These are phyloP conservation scores for Fragaria iinumae DNA, from an alignment of 306 rosid species.

Conservation along the genomic window DNA sequence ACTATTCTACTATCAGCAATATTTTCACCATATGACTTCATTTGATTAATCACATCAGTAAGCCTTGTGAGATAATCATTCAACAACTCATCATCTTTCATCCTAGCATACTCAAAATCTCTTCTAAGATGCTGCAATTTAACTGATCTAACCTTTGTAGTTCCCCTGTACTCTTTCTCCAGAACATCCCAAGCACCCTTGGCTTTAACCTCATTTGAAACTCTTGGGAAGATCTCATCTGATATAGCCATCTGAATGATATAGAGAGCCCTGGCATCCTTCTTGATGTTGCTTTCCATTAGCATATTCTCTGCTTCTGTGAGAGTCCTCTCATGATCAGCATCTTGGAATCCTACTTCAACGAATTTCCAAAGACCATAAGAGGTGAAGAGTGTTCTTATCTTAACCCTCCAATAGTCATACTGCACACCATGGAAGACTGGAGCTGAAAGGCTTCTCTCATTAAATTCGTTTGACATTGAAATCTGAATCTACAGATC, in stretches of 20 bases:
- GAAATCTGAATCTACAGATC: too few species aligned
- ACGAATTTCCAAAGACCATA: not conserved
- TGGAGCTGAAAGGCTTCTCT: not conserved
- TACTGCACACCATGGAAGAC: not conserved
- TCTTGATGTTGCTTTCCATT: not conserved
- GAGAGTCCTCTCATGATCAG: not conserved
- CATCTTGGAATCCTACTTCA: not conserved
- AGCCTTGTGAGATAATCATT: not conserved
- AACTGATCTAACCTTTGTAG: not conserved
- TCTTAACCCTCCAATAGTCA: not conserved
- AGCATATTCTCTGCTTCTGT: too few species aligned
- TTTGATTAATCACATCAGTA: not conserved
- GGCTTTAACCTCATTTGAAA: not conserved
- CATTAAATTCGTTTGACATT: not conserved
- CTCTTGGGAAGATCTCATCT: not conserved
- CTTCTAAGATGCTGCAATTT: not conserved
- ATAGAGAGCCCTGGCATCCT: not conserved
- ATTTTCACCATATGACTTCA: not conserved
- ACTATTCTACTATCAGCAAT: not conserved
- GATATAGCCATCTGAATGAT: not conserved
- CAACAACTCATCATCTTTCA: not conserved
- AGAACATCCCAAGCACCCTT: not conserved
- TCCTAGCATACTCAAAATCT: not conserved
- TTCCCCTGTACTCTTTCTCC: not conserved
- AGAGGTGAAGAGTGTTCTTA: not conserved